Conservation (phyloP, 2,329 filamentous ascomycete genomes). For the Apiospora arundinis region DNA sequence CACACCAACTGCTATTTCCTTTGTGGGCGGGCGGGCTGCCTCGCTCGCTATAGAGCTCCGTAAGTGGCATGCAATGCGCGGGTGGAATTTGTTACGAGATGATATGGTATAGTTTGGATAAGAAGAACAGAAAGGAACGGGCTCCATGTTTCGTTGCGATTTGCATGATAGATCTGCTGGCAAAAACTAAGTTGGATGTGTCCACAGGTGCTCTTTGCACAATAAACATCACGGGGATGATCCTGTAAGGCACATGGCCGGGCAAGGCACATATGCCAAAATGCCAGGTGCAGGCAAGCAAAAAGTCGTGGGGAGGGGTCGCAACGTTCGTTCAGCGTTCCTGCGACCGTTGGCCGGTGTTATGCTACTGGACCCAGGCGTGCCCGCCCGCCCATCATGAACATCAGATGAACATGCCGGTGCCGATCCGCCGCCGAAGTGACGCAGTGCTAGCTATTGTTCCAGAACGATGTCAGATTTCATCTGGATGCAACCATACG, state of each 20-base stretch:
- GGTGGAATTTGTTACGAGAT: not conserved
- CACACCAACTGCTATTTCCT: not conserved
- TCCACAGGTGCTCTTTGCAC: not conserved
- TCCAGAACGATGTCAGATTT: conserved; percentile 21
- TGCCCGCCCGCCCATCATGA: not conserved
- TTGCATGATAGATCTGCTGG: conserved; percentile 16
- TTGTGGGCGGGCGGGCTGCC: not conserved
- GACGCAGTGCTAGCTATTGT: not conserved
- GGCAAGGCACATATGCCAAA: not conserved
- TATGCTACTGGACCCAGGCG: not conserved
- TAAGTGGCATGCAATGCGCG: conserved; percentile 11
- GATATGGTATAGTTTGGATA: not conserved
- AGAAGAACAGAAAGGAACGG: not conserved
- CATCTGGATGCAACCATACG: conserved; percentile 11
- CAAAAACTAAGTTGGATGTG: not conserved
- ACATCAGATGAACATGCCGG: conserved; percentile 22
- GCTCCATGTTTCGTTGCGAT: not conserved
- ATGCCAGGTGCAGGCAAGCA: not conserved
- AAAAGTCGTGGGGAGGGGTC: too few relatives aligned
- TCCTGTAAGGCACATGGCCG: conserved; percentile 4
- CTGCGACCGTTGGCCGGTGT: not conserved
- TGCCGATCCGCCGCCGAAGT: conserved; percentile 17
- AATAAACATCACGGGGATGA: conserved; percentile 7
- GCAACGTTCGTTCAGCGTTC: not conserved
- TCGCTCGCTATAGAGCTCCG: not conserved